These are phyloP conservation scores for Melastoma malabathricum DNA, from an alignment of 345 rosid genomes.

Conservation along the genomic window DNA sequence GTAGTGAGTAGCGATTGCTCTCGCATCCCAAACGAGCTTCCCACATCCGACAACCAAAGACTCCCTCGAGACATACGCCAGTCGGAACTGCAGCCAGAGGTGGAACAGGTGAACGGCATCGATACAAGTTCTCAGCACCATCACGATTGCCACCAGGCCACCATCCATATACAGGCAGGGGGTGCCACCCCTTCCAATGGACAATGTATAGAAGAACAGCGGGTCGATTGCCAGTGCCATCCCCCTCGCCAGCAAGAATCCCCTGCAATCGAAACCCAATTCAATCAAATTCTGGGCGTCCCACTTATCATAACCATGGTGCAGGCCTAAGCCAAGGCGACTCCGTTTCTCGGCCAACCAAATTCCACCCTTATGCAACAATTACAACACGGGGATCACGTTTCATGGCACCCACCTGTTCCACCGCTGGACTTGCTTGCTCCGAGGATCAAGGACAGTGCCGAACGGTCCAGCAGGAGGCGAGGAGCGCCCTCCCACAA, in stretches of 20 bases:
- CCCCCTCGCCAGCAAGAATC: constrained; percentile 57
- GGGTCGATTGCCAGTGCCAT: constrained; percentile 78
- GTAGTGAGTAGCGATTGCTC: constrained; percentile 56
- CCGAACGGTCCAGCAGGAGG: constrained; percentile 21
- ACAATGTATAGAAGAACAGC: constrained; percentile 68
- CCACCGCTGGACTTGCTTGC: constrained; percentile 56
- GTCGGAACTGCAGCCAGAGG: constrained; percentile 63
- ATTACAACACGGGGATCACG: no score
- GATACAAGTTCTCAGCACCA: constrained; percentile 56
- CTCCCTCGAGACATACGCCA: constrained; percentile 74
- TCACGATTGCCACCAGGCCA: constrained; percentile 47
- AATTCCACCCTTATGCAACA: no score
- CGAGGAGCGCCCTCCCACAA: constrained; percentile 3
- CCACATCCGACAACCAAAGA: constrained; percentile 84
- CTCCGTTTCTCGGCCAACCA: no score
- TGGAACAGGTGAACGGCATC: constrained; percentile 59
- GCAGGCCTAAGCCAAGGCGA: no score
- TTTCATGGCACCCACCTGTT: constrained; percentile 14
- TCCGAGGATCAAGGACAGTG: constrained; percentile 51
- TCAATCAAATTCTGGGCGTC: no score
- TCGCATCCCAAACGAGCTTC: constrained; percentile 88
- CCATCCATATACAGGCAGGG: constrained; percentile 77
- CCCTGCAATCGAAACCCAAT: constrained; percentile 7
- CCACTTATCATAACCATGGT: no score
- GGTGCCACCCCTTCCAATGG: constrained; percentile 37